These are phyloP conservation scores for Boletus rufocinnamomeus DNA, from an alignment of 768 basidiomycete species.

Conservation along the genomic window DNA sequence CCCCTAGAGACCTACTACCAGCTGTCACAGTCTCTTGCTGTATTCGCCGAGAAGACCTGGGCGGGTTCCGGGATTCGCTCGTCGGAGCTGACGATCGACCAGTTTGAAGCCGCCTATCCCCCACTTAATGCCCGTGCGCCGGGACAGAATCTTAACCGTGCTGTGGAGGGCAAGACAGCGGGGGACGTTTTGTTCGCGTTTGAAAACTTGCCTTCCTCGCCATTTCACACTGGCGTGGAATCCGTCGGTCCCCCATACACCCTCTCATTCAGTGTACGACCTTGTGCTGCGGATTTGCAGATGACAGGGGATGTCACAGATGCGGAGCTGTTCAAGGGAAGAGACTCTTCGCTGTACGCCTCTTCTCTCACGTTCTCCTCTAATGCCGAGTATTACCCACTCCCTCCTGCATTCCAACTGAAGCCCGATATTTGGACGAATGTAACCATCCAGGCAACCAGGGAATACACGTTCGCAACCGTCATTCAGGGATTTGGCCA, in stretches of 20 bases:
- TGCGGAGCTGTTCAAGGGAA: conserved; percentile 37
- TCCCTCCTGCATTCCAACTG: conserved; percentile 32
- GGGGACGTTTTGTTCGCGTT: conserved; percentile 36
- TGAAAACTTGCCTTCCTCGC: conserved; percentile 18
- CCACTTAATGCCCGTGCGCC: conserved; percentile 41
- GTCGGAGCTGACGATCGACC: conserved; percentile 35
- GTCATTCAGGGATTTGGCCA: conserved; percentile 23
- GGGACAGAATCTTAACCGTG: conserved; percentile 46
- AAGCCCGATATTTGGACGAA: conserved; percentile 33
- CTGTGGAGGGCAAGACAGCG: conserved; percentile 27
- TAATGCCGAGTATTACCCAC: conserved; percentile 39
- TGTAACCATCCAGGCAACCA: conserved; percentile 41
- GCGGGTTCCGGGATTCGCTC: conserved; percentile 40
- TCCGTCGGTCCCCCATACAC: conserved; percentile 49
- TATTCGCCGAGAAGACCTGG: conserved; percentile 47
- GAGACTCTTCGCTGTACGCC: conserved; percentile 38
- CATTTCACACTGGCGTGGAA: conserved; percentile 33
- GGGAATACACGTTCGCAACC: conserved; percentile 37
- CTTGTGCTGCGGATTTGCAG: conserved; percentile 18
- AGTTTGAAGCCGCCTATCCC: conserved; percentile 41
- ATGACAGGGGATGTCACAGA: conserved; percentile 14
- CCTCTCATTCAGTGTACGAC: conserved; percentile 41
- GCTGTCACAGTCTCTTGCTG: conserved; percentile 41
- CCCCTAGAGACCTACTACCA: conserved; percentile 47
- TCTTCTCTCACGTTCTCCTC: conserved; percentile 43